Evolutionary conservation across 164 flowering plant species (phyloP).

Genomic region (Chloranthus sessilifolius): DNA sequence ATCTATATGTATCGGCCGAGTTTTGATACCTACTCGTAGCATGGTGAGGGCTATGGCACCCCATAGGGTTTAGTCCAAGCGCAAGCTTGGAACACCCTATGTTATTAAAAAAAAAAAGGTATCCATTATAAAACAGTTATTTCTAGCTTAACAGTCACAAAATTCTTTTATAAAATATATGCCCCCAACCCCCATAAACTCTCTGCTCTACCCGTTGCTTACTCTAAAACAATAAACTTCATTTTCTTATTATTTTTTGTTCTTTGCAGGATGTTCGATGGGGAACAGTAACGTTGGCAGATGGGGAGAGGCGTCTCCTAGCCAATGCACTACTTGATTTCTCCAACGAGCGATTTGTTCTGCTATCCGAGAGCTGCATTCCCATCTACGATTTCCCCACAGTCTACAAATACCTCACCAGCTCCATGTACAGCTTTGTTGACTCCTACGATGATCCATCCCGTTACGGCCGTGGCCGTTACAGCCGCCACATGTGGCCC

Average conservation of each 20-base stretch:
- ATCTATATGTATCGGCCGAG: no score
- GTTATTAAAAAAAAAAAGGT: no score
- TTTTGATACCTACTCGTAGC: no score
- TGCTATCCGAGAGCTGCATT: constrained; percentile 88
- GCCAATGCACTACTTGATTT: constrained; percentile 88
- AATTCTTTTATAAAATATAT: no score
- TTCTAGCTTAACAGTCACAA: no score
- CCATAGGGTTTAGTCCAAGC: no score
- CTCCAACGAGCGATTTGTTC: constrained; percentile 82
- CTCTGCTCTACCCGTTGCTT: no score
- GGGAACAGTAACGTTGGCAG: constrained; percentile 58
- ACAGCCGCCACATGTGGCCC: constrained; percentile 68
- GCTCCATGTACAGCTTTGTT: constrained; percentile 59
- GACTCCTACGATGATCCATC: constrained; percentile 77
- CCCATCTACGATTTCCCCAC: constrained; percentile 68
- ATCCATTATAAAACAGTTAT: no score
- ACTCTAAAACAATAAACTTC: no score
- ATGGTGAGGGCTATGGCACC: no score
- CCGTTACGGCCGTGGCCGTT: constrained; percentile 87
- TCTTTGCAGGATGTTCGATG: constrained; percentile 57
- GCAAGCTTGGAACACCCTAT: no score
- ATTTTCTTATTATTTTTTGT: neutral
- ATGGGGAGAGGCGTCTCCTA: constrained; percentile 77
- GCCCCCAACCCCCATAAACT: no score
- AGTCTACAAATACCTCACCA: constrained; percentile 58